These are phyloP conservation scores for Cryptococcus sp. DNA, from an alignment of 1,284 basidiomycete species.

Conservation along the genomic window DNA sequence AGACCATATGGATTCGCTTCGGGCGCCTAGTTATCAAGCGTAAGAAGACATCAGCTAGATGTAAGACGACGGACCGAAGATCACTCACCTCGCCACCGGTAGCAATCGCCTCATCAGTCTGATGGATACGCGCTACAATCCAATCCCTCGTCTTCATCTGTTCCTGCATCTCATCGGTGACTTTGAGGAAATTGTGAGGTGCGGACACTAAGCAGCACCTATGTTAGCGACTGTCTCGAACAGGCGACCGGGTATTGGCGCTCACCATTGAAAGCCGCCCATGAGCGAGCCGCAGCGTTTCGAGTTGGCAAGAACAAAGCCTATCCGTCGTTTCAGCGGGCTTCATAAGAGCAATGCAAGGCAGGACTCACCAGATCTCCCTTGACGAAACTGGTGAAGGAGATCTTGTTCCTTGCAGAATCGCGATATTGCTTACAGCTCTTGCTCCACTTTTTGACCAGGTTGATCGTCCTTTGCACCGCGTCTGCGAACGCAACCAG, in stretches of 20 bases:
- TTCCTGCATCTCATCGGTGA: slow-evolving; percentile 77
- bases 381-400: slow-evolving; percentile 87
- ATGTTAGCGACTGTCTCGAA: not conserved
- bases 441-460: slow-evolving; percentile 94
- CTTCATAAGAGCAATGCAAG: not conserved
- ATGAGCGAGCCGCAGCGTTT: slow-evolving; percentile 86
- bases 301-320: slow-evolving; percentile 91
- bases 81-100: slow-evolving; percentile 68
- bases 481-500: slow-evolving; percentile 80
- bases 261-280: slow-evolving; percentile 89
- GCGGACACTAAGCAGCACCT: slow-evolving; percentile 68
- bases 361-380: slow-evolving; percentile 69
- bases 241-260: not conserved
- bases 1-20: slow-evolving; percentile 59
- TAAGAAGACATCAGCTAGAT: slow-evolving; percentile 51
- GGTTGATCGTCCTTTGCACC: slow-evolving; percentile 73
- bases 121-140: slow-evolving; percentile 89
- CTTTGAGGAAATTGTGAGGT: slow-evolving; percentile 94
- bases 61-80: slow-evolving; percentile 19
- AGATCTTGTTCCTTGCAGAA: slow-evolving; percentile 87
- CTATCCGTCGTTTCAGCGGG: slow-evolving; percentile 11
- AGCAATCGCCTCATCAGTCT: slow-evolving; percentile 81
- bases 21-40: slow-evolving; percentile 58
- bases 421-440: slow-evolving; percentile 93
- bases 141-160: slow-evolving; percentile 84